Evolutionary conservation across 768 basidiomycete species (phyloP), one percentile per base, ranked within the genome.

Genomic region (Tephrocybe sp.): DNA sequence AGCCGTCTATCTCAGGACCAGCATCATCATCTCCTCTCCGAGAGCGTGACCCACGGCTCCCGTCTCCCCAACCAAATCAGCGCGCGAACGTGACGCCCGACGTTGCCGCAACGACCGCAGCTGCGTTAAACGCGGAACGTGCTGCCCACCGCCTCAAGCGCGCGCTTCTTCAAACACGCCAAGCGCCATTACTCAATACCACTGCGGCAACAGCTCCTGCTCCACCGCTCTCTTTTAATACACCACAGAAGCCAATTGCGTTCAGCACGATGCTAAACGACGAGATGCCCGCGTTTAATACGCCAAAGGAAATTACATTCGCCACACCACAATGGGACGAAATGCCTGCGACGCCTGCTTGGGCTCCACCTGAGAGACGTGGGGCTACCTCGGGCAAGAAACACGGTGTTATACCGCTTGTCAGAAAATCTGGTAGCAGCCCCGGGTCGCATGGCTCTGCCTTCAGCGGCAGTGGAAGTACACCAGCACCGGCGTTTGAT

Each of bases 91-190:
- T 84, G 1, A 83, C 81, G 1, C 83, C 84, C 0, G 75, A 83
- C 55, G 80, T 89, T 31, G 89, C 88, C 0, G 72, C 76, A 7
- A 84, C 83, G 4, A 89, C 90, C 0, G 88, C 89, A 0, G 88
- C 88, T 1, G 89, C 91, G 19, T 71, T 94, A 40, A 88, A 89
- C 51, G 84, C 88, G 0, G 91, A 93, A 65, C 75, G 86, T 24
- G 79, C 86, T 5, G 86, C 86, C 1, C 77, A 80, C 42, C 77
- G 73, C 51, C 72, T 93, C 47, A 92, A 91, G 66, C 73, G 72
- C 4, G 84, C 84, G 0, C 71, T 93, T 8, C 65, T 91, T 19
- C 61, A 70, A 5, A 74, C 74, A 1, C 78, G 89, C 27, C 75
- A 74, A 47, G 75, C 82, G 52, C 90, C 91, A 0, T 65, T 88